phyloP scores from a whole-genome alignment of 306 rosid genomes.

The Betula pendula region DNA sequence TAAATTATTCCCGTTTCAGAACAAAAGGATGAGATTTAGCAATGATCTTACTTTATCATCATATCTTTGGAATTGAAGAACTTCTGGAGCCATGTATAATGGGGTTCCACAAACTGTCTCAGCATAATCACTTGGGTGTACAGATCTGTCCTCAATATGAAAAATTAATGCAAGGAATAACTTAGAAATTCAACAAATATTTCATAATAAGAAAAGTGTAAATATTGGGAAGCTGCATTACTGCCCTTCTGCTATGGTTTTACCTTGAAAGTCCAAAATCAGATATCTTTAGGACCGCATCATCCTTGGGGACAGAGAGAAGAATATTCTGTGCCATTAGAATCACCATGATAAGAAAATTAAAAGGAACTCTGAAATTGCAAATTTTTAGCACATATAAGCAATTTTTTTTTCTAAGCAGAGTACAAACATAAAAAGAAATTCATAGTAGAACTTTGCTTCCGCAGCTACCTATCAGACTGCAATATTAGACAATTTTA shows the following conservation, averaged over 20 bases:
- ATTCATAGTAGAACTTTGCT: slow-evolving; percentile 4
- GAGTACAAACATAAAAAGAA: not conserved
- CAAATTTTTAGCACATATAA: not conserved
- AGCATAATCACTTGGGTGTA: slow-evolving; percentile 40
- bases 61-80: slow-evolving; percentile 60
- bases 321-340: slow-evolving; percentile 55
- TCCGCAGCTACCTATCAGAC: not conserved
- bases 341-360: slow-evolving; percentile 28
- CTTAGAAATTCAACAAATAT: not conserved
- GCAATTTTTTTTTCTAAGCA: too few species aligned
- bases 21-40: not conserved
- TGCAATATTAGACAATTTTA: not conserved
- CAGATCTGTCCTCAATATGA: slow-evolving; percentile 31
- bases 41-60: slow-evolving; percentile 47
- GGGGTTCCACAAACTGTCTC: slow-evolving; percentile 70
- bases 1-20: slow-evolving; percentile 8
- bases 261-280: slow-evolving; percentile 80
- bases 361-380: slow-evolving; percentile 14
- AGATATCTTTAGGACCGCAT: slow-evolving; percentile 54
- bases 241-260: slow-evolving; percentile 9
- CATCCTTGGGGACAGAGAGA: slow-evolving; percentile 37
- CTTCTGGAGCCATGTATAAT: slow-evolving; percentile 68
- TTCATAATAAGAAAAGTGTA: not conserved
- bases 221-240: not conserved
- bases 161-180: not conserved